phyloP scores from a whole-genome alignment of 73 alveolate genomes.

The Blepharisma japonicum region DNA sequence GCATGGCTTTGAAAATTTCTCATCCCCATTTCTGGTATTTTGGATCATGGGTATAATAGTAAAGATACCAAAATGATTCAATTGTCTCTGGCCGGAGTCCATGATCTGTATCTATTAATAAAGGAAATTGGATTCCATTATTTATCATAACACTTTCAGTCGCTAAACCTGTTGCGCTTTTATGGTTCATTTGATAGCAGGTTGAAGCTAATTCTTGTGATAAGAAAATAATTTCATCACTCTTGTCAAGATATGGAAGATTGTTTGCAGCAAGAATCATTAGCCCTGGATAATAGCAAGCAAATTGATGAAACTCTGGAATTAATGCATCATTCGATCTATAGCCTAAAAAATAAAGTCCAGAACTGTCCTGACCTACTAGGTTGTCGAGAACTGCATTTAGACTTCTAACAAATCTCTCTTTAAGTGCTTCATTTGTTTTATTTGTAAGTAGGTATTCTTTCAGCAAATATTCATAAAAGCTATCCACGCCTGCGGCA shows the following conservation, averaged over 20 bases:
- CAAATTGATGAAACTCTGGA: slow-evolving; percentile 17
- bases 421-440: background rate
- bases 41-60: background rate
- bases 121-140: background rate
- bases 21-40: slow-evolving; percentile 19
- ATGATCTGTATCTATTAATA: background rate
- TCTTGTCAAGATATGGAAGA: background rate
- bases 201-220: slow-evolving; percentile 29
- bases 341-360: slow-evolving; percentile 4
- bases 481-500: slow-evolving; percentile 30
- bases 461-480: slow-evolving; percentile 28
- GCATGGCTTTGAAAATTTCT: slow-evolving; percentile 7
- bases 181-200: slow-evolving; percentile 14
- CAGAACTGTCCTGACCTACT: background rate
- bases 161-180: background rate
- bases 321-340: background rate
- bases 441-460: background rate
- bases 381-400: slow-evolving; percentile 2
- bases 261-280: background rate
- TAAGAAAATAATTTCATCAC: background rate
- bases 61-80: slow-evolving; percentile 12
- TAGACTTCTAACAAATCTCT: background rate
- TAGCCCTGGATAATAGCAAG: slow-evolving; percentile 32
- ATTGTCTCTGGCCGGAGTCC: slow-evolving; percentile 14
- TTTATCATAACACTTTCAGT: slow-evolving; percentile 14